Conservation (phyloP, 768 basidiomycete genomes). For the Coprinopsis cinerea region DNA sequence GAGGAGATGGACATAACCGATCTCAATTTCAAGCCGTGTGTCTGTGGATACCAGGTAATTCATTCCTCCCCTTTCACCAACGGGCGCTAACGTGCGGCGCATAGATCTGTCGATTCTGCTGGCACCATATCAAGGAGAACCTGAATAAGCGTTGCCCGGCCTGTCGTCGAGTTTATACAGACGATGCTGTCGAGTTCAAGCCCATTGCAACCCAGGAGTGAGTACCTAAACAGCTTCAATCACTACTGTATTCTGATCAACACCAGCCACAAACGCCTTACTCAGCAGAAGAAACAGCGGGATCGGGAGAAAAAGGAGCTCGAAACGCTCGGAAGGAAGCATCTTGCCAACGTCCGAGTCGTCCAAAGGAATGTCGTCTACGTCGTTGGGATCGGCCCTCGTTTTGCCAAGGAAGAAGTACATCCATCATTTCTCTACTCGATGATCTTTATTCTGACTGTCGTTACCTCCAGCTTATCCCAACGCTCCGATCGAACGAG, state of each 20-base stretch:
- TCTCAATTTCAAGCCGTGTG: constrained; percentile 98
- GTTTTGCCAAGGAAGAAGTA: constrained; percentile 96
- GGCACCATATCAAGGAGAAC: constrained; percentile 97
- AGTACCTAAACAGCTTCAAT: constrained; percentile 28
- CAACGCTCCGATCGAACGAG: constrained; percentile 88
- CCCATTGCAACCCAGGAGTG: constrained; percentile 94
- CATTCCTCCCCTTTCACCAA: constrained; percentile 2
- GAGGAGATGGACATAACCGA: constrained; percentile 99
- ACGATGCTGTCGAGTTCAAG: constrained; percentile 92
- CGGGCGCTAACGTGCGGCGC: constrained; percentile 11
- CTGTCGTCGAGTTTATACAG: constrained; percentile 88
- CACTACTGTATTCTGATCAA: constrained; percentile 14
- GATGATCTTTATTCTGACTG: constrained; percentile 6
- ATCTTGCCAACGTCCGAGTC: constrained; percentile 91
- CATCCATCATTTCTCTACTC: constrained; percentile 19
- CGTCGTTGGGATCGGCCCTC: constrained; percentile 90
- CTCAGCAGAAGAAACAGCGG: constrained; percentile 90
- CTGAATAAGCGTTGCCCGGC: constrained; percentile 96
- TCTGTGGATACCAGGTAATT: constrained; percentile 92
- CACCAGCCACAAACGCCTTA: constrained; percentile 84
- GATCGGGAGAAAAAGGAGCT: constrained; percentile 96
- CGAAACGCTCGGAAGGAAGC: constrained; percentile 75
- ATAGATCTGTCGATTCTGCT: constrained; percentile 98
- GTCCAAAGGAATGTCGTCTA: constrained; percentile 95
- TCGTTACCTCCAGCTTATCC: constrained; percentile 57